A percentile compares a stretch with the other conserved stretches of the same genome.
Conservation (phyloP, 257 asterid species). For the Solanum pennellii region DNA sequence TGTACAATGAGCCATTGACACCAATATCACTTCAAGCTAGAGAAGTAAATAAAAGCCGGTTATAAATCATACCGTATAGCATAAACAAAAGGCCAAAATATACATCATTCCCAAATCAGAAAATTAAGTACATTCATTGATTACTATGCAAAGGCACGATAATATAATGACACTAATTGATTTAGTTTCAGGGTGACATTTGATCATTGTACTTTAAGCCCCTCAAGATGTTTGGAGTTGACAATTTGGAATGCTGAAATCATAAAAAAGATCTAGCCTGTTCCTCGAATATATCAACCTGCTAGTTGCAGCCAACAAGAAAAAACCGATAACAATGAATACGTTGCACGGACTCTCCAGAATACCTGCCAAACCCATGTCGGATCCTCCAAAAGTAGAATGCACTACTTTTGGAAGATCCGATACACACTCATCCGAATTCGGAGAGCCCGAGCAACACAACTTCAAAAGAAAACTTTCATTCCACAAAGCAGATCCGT, state of each 20-base stretch:
- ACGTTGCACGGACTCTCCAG: no score
- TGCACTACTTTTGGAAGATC: neutral
- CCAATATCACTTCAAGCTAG: neutral
- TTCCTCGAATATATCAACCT: neutral
- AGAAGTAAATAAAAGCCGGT: neutral
- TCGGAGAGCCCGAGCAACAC: neutral
- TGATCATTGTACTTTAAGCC: neutral
- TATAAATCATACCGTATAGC: neutral
- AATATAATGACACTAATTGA: neutral
- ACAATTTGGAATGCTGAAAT: neutral
- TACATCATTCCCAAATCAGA: neutral
- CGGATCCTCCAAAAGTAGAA: no score
- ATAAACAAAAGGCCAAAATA: neutral
- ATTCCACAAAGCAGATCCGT: neutral
- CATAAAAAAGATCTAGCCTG: neutral
- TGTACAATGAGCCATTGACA: neutral
- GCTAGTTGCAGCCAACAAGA: neutral
- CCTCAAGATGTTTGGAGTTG: neutral
- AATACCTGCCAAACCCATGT: no score
- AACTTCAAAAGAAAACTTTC: neutral
- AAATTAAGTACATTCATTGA: neutral
- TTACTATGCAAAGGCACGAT: neutral
- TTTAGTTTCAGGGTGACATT: neutral
- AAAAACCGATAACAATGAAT: neutral
- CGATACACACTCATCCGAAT: neutral